phyloP scores from a whole-genome alignment of 75 land plant genomes.

The Sequoiadendron giganteum region DNA sequence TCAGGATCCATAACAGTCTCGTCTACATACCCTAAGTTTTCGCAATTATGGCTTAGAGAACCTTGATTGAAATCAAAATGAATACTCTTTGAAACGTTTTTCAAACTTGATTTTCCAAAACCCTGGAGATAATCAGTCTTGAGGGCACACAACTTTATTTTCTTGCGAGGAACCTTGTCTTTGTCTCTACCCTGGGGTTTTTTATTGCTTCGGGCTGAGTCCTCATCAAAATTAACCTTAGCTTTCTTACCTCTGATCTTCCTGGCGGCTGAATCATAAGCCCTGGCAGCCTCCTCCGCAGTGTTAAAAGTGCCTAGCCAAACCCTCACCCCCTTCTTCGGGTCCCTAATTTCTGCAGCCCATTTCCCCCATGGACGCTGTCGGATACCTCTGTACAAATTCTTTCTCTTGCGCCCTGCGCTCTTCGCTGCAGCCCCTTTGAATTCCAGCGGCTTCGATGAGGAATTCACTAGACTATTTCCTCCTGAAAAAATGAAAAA shows the following conservation, averaged over 20 bases:
- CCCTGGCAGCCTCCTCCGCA: constrained; percentile 26
- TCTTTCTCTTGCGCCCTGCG: constrained; percentile 8
- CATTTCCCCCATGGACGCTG: constrained; percentile 45
- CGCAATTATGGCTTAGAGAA: background rate
- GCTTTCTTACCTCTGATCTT: constrained; percentile 45
- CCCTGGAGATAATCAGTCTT: background rate
- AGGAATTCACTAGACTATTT: background rate
- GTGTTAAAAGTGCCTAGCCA: constrained; percentile 27
- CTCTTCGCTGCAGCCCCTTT: background rate
- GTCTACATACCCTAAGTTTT: background rate
- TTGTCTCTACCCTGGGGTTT: background rate
- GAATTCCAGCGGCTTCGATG: background rate
- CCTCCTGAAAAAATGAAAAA: background rate
- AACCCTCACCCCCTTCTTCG: constrained; percentile 18
- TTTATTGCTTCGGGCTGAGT: background rate
- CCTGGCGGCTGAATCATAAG: constrained; percentile 23
- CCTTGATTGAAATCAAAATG: background rate
- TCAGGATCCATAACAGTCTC: background rate
- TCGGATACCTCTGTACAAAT: constrained; percentile 33
- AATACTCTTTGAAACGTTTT: background rate
- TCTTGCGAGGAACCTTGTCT: background rate
- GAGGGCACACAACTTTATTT: background rate
- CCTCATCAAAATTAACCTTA: constrained; percentile 33
- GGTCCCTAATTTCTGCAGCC: constrained; percentile 33
- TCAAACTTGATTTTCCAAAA: background rate